Conservation (phyloP, 176 grass and related monocot species). For the Carex cristatella region DNA sequence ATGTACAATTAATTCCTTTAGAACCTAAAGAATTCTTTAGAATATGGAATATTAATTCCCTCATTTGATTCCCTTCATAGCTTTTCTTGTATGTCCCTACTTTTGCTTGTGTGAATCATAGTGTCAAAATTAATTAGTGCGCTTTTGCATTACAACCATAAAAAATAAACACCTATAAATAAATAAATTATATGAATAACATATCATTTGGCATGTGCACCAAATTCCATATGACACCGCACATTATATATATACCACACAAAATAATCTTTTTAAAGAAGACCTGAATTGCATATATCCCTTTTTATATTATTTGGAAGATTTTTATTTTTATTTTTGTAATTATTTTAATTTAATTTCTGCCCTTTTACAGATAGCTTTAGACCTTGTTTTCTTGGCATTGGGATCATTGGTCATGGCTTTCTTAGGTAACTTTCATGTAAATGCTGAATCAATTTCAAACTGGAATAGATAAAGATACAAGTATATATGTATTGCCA, state of each 20-base stretch:
- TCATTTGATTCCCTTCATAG: background rate
- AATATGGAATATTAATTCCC: background rate
- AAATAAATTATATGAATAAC: background rate
- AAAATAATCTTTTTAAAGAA: background rate
- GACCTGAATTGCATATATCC: background rate
- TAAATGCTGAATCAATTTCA: no score
- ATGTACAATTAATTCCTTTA: background rate
- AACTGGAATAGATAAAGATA: no score
- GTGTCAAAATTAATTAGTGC: background rate
- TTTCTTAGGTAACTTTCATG: slow-evolving; percentile 52
- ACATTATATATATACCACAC: background rate
- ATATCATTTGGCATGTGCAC: background rate
- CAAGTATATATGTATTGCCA: no score
- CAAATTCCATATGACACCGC: background rate
- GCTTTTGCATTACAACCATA: background rate
- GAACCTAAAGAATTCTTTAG: background rate
- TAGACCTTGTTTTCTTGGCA: slow-evolving; percentile 67
- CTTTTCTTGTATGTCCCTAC: background rate
- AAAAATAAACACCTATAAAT: background rate
- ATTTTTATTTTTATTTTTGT: background rate
- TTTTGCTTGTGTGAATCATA: background rate
- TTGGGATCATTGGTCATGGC: slow-evolving; percentile 48
- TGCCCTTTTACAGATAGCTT: slow-evolving; percentile 35
- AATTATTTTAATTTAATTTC: background rate
- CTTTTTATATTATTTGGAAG: no score